Percentiles rank a stretch among this genome's conserved stretches.
Evolutionary conservation across 2,329 filamentous ascomycete genomes (phyloP).

Genomic region (Balansia obtecta): DNA sequence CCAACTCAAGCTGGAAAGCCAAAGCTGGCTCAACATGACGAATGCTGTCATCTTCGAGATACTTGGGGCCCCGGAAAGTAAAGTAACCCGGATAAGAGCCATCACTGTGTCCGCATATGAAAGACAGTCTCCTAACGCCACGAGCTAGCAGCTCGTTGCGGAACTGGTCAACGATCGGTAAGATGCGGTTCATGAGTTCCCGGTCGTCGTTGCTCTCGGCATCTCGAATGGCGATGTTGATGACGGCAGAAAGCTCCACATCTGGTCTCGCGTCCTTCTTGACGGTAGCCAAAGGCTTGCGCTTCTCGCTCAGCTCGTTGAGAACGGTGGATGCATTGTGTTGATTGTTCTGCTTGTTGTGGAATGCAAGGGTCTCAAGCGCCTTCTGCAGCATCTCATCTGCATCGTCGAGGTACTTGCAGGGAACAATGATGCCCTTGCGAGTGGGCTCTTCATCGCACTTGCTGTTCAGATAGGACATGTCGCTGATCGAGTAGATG

Average conservation of each 20-base stretch:
- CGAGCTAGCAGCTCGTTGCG: constrained; percentile 74
- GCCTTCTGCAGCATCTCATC: constrained; percentile 79
- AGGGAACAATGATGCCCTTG: constrained; percentile 89
- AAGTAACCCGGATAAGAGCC: constrained; percentile 94
- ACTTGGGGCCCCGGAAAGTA: constrained; percentile 89
- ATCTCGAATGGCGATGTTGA: constrained; percentile 86
- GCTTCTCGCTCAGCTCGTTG: constrained; percentile 62
- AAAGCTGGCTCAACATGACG: constrained; percentile 93
- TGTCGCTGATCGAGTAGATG: constrained; percentile 90
- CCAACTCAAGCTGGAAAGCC: constrained; percentile 96
- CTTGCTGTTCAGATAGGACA: constrained; percentile 74
- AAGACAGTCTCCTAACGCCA: constrained; percentile 79
- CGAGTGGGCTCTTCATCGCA: constrained; percentile 65
- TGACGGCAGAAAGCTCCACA: constrained; percentile 79
- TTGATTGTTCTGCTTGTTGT: constrained; percentile 43
- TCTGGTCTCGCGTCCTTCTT: constrained; percentile 30
- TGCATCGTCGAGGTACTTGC: constrained; percentile 85
- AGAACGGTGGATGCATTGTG: constrained; percentile 45
- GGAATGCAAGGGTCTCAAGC: constrained; percentile 65
- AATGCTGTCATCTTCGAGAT: constrained; percentile 86
- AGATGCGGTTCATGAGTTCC: constrained; percentile 66
- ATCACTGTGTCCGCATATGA: constrained; percentile 91
- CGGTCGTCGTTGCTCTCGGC: constrained; percentile 72
- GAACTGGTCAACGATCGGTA: constrained; percentile 62
- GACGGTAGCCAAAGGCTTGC: constrained; percentile 32